Conservation (phyloP, 768 basidiomycete genomes). For the Lentinula sp. region DNA sequence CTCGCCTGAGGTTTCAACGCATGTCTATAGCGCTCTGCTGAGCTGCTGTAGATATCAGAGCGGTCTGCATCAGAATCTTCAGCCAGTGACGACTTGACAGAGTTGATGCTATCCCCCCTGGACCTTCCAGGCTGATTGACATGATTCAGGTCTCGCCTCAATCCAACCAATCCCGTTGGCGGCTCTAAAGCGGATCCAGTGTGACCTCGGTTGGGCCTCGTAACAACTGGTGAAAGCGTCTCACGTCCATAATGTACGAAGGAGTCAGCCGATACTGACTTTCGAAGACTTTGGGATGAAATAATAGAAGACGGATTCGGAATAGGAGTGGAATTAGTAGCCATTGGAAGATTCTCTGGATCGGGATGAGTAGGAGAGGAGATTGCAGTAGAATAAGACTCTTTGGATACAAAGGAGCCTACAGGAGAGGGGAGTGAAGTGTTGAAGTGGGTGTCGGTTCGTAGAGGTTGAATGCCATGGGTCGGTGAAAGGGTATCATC, state of each 20-base stretch:
- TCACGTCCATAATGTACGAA: conserved; percentile 46
- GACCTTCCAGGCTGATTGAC: conserved; percentile 34
- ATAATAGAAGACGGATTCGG: conserved; percentile 20
- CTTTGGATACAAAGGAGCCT: conserved; percentile 28
- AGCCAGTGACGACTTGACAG: conserved; percentile 27
- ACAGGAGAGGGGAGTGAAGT: conserved; percentile 18
- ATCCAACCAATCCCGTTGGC: conserved; percentile 20
- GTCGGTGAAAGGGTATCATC: neutral
- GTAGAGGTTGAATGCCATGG: neutral
- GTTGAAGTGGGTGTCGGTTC: neutral
- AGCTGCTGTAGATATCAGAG: conserved; percentile 35
- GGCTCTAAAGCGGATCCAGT: conserved; percentile 28
- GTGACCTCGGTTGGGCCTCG: conserved; percentile 32
- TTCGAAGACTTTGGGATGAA: conserved; percentile 45
- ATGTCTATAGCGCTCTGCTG: conserved; percentile 38
- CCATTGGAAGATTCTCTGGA: conserved; percentile 16
- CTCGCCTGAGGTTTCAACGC: conserved; percentile 40
- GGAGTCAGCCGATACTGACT: conserved; percentile 76
- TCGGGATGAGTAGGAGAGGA: conserved; percentile 28
- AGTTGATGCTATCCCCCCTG: conserved; percentile 52
- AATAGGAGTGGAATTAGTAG: conserved; percentile 7
- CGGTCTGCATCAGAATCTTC: conserved; percentile 51
- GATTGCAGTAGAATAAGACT: conserved; percentile 36
- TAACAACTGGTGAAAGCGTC: conserved; percentile 20
- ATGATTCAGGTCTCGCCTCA: conserved; percentile 16